Evolutionary conservation across 2,329 filamentous ascomycete species (phyloP).

Genomic region (Cordyceps militaris): DNA sequence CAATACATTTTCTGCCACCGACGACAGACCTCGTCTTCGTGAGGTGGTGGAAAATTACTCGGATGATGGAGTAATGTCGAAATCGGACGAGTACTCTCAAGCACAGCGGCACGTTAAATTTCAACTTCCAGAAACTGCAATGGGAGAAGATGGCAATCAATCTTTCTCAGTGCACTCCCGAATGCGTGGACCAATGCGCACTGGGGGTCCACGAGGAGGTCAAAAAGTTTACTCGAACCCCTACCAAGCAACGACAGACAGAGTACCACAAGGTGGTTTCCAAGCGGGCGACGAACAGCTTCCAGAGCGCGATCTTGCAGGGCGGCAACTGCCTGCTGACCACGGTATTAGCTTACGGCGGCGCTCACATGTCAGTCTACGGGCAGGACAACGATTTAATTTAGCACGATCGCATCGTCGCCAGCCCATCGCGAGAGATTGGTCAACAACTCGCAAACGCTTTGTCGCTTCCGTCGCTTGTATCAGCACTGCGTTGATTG

Average conservation of each 20-base stretch:
- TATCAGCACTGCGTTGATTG: constrained; percentile 64
- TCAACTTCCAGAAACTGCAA: constrained; percentile 9
- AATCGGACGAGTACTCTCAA: constrained; percentile 11
- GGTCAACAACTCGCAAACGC: constrained; percentile 59
- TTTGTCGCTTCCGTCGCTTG: constrained; percentile 64
- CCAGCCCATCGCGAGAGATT: constrained; percentile 65
- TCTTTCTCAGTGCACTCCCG: neutral
- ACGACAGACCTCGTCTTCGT: constrained; percentile 20
- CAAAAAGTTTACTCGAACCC: neutral
- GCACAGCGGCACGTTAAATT: constrained; percentile 16
- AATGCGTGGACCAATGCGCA: neutral
- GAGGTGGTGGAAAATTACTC: constrained; percentile 24
- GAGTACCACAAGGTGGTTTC: constrained; percentile 10
- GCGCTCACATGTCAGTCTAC: constrained; percentile 48
- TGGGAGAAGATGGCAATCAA: constrained; percentile 10
- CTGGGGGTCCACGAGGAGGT: neutral
- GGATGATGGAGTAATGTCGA: constrained; percentile 6
- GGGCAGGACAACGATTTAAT: constrained; percentile 43
- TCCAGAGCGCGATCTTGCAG: constrained; percentile 20
- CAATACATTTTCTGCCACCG: constrained; percentile 19
- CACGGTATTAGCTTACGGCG: constrained; percentile 39
- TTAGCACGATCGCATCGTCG: constrained; percentile 48
- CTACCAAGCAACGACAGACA: neutral
- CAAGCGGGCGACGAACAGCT: constrained; percentile 19
- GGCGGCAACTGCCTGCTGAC: constrained; percentile 21